These are phyloP conservation scores for Alternaria burnsii DNA, from an alignment of 2,329 filamentous ascomycete species.

Conservation along the genomic window DNA sequence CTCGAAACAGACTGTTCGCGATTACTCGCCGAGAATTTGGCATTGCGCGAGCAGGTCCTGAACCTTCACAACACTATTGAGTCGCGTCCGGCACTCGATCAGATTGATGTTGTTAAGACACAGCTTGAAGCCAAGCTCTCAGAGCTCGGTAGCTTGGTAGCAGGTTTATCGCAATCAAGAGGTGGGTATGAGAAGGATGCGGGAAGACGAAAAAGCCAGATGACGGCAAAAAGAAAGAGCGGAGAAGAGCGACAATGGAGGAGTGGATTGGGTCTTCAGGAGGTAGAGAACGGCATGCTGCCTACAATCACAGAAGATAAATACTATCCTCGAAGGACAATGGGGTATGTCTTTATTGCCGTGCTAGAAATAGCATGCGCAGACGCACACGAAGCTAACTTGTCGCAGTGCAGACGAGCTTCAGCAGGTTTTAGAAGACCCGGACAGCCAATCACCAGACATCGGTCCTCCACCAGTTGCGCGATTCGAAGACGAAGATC, in stretches of 20 bases:
- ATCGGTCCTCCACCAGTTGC: constrained; percentile 67
- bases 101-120: constrained; percentile 73
- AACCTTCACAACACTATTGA: constrained; percentile 73
- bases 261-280: constrained; percentile 55
- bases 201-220: constrained; percentile 58
- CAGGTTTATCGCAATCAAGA: constrained; percentile 64
- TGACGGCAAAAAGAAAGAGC: constrained; percentile 54
- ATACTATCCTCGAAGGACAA: constrained; percentile 70
- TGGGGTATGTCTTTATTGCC: constrained; percentile 65
- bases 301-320: constrained; percentile 76
- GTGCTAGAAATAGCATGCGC: background rate
- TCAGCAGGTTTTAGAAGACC: constrained; percentile 60
- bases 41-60: constrained; percentile 74
- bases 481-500: constrained; percentile 60
- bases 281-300: constrained; percentile 63
- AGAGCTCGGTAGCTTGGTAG: constrained; percentile 74
- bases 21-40: constrained; percentile 80
- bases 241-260: constrained; percentile 65
- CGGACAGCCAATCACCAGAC: constrained; percentile 70
- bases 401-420: constrained; percentile 67
- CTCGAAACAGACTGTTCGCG: constrained; percentile 79
- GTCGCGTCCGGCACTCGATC: constrained; percentile 68
- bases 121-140: constrained; percentile 76
- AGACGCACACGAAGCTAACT: constrained; percentile 26
- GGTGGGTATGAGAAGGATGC: constrained; percentile 25